Percentiles rank a stretch among this genome's conserved stretches.
These are phyloP conservation scores for Vachellia collinsii DNA, from an alignment of 306 rosid species.

Conservation along the genomic window DNA sequence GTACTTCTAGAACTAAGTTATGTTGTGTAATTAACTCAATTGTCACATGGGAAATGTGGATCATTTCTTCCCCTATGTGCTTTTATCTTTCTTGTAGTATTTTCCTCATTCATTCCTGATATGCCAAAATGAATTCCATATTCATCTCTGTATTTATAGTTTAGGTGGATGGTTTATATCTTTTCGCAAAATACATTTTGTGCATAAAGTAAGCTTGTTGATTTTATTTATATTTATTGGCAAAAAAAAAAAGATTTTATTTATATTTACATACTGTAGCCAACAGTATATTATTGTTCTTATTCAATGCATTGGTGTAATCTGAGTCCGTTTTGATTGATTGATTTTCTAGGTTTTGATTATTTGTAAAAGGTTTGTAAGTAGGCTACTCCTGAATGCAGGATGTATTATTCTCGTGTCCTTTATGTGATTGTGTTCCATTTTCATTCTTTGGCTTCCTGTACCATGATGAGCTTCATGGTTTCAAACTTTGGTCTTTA, in stretches of 20 bases:
- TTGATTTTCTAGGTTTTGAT: slow-evolving; percentile 16
- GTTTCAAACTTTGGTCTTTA: slow-evolving; percentile 6
- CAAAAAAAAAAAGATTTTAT: too few relatives aligned
- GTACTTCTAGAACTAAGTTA: slow-evolving; percentile 29
- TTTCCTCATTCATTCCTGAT: slow-evolving; percentile 1
- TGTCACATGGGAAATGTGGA: slow-evolving; percentile 13
- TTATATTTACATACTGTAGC: background rate
- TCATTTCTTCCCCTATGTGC: slow-evolving; percentile 4
- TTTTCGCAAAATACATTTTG: slow-evolving; percentile 3
- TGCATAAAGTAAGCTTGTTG: slow-evolving; percentile 6
- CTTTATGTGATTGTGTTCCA: background rate
- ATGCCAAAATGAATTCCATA: slow-evolving; percentile 5
- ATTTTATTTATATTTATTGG: background rate
- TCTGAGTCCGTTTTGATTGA: background rate
- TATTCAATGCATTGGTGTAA: background rate
- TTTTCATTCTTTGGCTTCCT: background rate
- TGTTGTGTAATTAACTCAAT: slow-evolving; percentile 24
- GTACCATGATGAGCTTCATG: slow-evolving; percentile 6
- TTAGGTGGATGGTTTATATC: slow-evolving; percentile 16
- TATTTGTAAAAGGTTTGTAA: slow-evolving; percentile 14
- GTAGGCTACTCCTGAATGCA: background rate
- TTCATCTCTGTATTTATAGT: slow-evolving; percentile 11
- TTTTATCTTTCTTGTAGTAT: slow-evolving; percentile 17
- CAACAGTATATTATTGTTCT: background rate
- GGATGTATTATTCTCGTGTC: slow-evolving; percentile 1